Evolutionary conservation across 139 green algal genomes (phyloP).

Genomic region (Mesotaenium endlicherianum): DNA sequence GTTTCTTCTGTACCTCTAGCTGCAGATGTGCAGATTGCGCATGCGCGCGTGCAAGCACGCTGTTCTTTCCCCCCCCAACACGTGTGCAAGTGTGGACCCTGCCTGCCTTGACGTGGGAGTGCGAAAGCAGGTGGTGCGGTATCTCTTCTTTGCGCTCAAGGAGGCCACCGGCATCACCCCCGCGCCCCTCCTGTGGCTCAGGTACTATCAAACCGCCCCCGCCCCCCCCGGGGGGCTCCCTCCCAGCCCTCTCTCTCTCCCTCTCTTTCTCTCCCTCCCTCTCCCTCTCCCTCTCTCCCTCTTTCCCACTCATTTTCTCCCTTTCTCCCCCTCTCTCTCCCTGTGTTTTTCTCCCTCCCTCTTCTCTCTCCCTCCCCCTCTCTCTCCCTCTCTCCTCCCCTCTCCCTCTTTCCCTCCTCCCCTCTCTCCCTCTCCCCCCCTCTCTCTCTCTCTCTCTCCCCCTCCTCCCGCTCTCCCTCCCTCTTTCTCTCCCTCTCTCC

Average conservation of each 20-base stretch:
- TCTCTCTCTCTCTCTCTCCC: conserved; percentile 11
- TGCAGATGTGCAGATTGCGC: neutral
- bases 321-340: neutral
- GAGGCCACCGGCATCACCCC: neutral
- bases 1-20: neutral
- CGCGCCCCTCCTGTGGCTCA: neutral
- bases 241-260: conserved; percentile 9
- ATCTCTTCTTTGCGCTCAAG: conserved; percentile 37
- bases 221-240: neutral
- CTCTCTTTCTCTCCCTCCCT: conserved; percentile 25
- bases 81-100: neutral
- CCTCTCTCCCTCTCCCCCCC: neutral
- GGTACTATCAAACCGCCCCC: neutral
- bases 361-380: neutral
- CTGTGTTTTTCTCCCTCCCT: neutral
- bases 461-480: neutral
- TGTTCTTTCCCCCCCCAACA: too few species aligned
- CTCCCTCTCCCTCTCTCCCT: neutral
- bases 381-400: conserved; percentile 11
- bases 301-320: neutral
- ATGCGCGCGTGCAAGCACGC: neutral
- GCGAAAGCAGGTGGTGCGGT: conserved; percentile 30
- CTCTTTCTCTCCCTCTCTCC: neutral
- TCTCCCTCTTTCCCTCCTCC: neutral
- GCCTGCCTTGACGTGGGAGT: neutral